Conservation (phyloP, 805 yeast species). For the Wickerhamiella kurtzmanii region DNA sequence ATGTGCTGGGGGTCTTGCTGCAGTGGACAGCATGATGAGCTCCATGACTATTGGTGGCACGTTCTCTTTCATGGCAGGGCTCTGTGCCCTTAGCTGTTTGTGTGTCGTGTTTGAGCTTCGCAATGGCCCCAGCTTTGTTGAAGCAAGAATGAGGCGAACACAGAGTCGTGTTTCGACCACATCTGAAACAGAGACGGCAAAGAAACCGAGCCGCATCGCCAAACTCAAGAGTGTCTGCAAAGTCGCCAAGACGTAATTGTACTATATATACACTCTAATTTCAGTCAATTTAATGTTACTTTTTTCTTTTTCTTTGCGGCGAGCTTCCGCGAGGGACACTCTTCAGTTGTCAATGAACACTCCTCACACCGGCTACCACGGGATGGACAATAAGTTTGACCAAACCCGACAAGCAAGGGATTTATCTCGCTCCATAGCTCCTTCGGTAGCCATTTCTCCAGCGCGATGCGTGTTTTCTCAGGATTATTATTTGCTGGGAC, state of each 20-base stretch:
- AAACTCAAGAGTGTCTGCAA: too few species aligned
- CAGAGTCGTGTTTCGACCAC: not conserved
- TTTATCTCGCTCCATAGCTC: constrained; percentile 75
- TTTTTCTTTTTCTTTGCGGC: too few species aligned
- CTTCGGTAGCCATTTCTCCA: constrained; percentile 63
- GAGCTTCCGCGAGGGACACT: not conserved
- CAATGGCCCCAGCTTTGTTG: not conserved
- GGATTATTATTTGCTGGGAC: constrained; percentile 44
- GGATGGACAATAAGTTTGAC: constrained; percentile 75
- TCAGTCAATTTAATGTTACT: too few species aligned
- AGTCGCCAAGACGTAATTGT: too few species aligned
- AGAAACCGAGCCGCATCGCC: not conserved
- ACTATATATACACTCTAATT: too few species aligned
- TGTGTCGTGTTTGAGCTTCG: constrained; percentile 8
- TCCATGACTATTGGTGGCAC: constrained; percentile 60
- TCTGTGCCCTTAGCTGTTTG: constrained; percentile 17
- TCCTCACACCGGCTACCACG: constrained; percentile 20
- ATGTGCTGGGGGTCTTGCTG: constrained; percentile 60
- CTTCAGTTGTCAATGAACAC: not conserved
- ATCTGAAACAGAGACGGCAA: not conserved
- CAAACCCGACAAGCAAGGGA: constrained; percentile 83
- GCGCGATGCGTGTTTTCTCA: constrained; percentile 53
- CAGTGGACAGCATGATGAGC: constrained; percentile 44
- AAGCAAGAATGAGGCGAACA: not conserved
- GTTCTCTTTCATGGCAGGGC: constrained; percentile 53